These are phyloP conservation scores for Glonium stellatum DNA, from an alignment of 495 filamentous ascomycete species.

Conservation along the genomic window DNA sequence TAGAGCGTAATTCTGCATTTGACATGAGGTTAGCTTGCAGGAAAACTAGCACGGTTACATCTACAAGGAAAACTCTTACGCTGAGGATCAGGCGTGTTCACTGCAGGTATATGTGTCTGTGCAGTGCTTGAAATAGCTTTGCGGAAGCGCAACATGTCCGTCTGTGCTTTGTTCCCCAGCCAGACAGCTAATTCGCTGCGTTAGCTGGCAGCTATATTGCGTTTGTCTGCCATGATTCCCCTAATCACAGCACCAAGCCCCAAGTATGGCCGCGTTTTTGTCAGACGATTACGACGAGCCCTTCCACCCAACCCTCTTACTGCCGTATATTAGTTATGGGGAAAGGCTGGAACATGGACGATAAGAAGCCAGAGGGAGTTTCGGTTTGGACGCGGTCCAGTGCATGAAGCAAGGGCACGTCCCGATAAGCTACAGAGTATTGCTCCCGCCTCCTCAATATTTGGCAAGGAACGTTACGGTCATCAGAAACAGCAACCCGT, in stretches of 20 bases:
- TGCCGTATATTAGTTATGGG: background rate
- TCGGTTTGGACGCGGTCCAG: slow-evolving; percentile 1
- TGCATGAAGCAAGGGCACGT: slow-evolving; percentile 21
- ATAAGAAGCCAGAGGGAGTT: background rate
- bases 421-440: background rate
- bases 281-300: background rate
- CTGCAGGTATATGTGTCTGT: slow-evolving; percentile 7
- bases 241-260: background rate
- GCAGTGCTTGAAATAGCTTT: slow-evolving; percentile 15
- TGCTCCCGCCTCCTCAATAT: slow-evolving; percentile 9
- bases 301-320: background rate
- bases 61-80: slow-evolving; percentile 16
- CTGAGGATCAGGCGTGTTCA: slow-evolving; percentile 7
- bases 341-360: background rate
- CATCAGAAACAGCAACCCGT: slow-evolving; percentile 20
- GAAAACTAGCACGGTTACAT: slow-evolving; percentile 16
- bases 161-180: slow-evolving; percentile 1
- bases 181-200: slow-evolving; percentile 6
- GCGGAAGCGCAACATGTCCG: background rate
- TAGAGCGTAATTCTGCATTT: slow-evolving; percentile 6
- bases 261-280: background rate
- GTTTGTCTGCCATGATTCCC: background rate
- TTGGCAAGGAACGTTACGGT: slow-evolving; percentile 16
- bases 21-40: slow-evolving; percentile 23
- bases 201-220: slow-evolving; percentile 9